Evolutionary conservation across 192 early-diverging fungal genomes (phyloP).

Genomic region (Mortierella hygrophila): DNA sequence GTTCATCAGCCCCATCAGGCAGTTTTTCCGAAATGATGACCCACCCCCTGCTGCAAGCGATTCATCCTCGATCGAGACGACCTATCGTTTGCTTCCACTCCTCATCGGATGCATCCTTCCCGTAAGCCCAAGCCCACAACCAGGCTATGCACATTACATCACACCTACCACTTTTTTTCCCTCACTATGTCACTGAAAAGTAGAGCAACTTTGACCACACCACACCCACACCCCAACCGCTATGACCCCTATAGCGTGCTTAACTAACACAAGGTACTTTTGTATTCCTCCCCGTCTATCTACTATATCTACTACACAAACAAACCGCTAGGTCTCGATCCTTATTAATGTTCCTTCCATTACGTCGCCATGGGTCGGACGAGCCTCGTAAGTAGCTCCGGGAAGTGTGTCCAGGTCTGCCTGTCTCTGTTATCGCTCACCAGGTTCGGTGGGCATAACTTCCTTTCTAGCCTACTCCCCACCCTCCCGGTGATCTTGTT

Average conservation of each 20-base stretch:
- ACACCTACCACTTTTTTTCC: no score
- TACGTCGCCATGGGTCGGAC: constrained; percentile 41
- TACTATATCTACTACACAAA: no score
- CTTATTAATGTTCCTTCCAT: constrained; percentile 46
- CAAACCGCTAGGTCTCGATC: constrained; percentile 29
- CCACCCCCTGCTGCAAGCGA: not conserved
- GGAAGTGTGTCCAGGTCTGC: not conserved
- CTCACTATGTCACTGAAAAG: no score
- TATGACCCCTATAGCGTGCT: not conserved
- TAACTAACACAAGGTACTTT: no score
- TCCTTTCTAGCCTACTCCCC: not conserved
- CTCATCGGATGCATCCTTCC: constrained; percentile 45
- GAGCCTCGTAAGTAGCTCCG: constrained; percentile 18
- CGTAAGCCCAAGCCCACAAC: constrained; percentile 17
- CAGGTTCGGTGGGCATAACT: not conserved
- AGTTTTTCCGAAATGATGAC: not conserved
- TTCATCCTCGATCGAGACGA: constrained; percentile 12
- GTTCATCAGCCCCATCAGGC: not conserved
- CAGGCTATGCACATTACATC: not conserved
- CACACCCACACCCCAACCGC: not conserved
- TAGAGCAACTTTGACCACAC: not conserved
- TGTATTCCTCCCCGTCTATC: not conserved
- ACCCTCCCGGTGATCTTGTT: not conserved
- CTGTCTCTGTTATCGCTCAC: not conserved
- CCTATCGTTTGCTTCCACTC: constrained; percentile 32